Evolutionary conservation across 1,284 basidiomycete species (phyloP).

Genomic region (Papiliotrema fonsecae): DNA sequence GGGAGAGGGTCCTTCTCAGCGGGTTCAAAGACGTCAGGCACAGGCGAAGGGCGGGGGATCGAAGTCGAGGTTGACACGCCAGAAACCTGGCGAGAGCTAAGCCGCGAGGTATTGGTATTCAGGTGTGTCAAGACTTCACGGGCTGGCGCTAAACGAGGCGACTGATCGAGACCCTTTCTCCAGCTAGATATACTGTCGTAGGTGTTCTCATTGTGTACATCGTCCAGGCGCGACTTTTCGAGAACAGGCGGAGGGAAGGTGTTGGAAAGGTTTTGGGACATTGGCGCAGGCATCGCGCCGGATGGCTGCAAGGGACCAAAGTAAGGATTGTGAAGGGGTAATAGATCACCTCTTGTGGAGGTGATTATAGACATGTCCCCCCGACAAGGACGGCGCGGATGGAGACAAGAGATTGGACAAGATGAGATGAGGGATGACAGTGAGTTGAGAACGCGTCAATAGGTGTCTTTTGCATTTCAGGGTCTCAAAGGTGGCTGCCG

Average conservation of each 20-base stretch:
- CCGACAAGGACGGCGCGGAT: neutral
- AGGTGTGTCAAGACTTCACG: neutral
- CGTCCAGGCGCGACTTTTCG: neutral
- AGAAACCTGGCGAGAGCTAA: neutral
- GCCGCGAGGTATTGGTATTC: neutral
- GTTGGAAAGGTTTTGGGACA: constrained; percentile 5
- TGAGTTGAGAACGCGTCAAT: no score
- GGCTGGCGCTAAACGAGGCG: neutral
- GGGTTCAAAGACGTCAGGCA: constrained; percentile 28
- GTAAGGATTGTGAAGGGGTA: constrained; percentile 13
- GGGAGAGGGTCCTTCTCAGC: neutral
- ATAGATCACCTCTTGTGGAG: constrained; percentile 14
- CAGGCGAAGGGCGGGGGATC: constrained; percentile 18
- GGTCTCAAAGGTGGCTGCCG: no score
- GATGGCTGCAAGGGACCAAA: constrained; percentile 14
- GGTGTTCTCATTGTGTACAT: no score
- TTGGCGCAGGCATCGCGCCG: constrained; percentile 8
- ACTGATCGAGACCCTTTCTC: no score
- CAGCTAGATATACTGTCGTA: no score
- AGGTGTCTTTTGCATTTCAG: no score
- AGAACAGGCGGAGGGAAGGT: constrained; percentile 4
- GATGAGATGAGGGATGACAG: neutral
- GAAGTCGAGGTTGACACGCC: constrained; percentile 1
- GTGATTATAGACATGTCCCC: constrained; percentile 19
- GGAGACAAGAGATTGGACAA: neutral